These are phyloP conservation scores for Geotrichum reessii DNA, from an alignment of 1,139 yeast species.

Conservation along the genomic window DNA sequence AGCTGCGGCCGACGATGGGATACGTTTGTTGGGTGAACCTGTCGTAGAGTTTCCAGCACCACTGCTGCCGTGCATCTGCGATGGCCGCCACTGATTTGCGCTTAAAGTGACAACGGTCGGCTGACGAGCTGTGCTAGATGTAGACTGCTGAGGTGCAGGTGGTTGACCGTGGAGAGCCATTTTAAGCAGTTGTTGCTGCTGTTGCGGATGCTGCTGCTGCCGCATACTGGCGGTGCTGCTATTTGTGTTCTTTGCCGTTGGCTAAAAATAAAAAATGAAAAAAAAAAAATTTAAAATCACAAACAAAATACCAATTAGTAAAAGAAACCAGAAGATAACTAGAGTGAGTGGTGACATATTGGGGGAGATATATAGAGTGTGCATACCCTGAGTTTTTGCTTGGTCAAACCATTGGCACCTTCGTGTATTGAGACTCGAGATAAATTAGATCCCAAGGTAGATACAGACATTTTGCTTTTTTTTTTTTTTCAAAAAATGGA, in stretches of 20 bases:
- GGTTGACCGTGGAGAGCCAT: constrained; percentile 31
- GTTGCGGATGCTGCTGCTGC: neutral
- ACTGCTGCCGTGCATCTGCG: constrained; percentile 24
- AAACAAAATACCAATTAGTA: no score
- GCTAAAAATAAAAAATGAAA: constrained; percentile 10
- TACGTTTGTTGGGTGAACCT: neutral
- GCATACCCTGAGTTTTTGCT: constrained; percentile 17
- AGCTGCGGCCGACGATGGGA: constrained; percentile 11
- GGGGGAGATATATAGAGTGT: neutral
- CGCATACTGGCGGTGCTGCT: constrained; percentile 9
- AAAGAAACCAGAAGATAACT: no score
- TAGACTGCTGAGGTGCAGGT: constrained; percentile 21
- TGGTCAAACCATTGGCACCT: constrained; percentile 21
- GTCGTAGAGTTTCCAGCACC: constrained; percentile 9
- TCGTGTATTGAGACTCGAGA: constrained; percentile 29
- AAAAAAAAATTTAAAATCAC: neutral
- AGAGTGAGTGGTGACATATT: no score
- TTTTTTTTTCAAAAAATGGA: no score
- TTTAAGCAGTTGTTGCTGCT: constrained; percentile 30
- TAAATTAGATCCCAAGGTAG: constrained; percentile 25
- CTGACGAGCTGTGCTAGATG: constrained; percentile 3
- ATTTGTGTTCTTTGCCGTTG: constrained; percentile 6
- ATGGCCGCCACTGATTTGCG: constrained; percentile 27
- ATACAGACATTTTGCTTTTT: constrained; percentile 21
- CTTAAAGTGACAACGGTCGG: constrained; percentile 22